Conservation (phyloP, 352 stramenopile species). For the Bremia lactucae region DNA sequence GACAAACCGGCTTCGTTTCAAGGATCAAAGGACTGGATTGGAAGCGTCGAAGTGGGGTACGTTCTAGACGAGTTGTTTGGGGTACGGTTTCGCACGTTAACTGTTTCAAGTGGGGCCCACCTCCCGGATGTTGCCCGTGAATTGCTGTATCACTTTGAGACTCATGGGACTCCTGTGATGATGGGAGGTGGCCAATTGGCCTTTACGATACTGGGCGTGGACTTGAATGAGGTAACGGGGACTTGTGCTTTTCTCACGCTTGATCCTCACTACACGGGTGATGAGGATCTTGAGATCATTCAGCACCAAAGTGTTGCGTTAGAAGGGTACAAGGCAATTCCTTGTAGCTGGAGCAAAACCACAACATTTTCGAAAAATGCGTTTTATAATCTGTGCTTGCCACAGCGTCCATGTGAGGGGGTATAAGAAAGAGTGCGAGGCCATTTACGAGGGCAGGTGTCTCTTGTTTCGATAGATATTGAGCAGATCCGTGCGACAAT, state of each 20-base stretch:
- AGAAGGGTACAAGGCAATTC: constrained; percentile 68
- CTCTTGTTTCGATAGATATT: too few species aligned
- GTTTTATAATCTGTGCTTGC: constrained; percentile 77
- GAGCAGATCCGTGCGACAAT: too few species aligned
- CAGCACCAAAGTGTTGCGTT: constrained; percentile 46
- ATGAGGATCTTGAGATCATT: constrained; percentile 54
- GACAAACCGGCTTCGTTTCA: constrained; percentile 69
- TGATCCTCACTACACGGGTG: constrained; percentile 72
- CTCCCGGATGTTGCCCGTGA: constrained; percentile 53
- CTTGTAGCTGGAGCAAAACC: constrained; percentile 58
- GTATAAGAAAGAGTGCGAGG: too few species aligned
- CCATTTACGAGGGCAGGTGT: too few species aligned
- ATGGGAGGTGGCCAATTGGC: constrained; percentile 73
- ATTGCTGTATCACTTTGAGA: constrained; percentile 65
- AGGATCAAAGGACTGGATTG: constrained; percentile 72
- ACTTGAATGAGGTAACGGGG: constrained; percentile 43
- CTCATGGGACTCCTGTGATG: constrained; percentile 78
- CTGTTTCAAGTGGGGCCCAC: constrained; percentile 39
- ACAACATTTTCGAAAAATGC: constrained; percentile 43
- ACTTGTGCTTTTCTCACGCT: constrained; percentile 72
- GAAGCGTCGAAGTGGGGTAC: constrained; percentile 75
- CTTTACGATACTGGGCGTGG: constrained; percentile 73
- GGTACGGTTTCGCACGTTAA: constrained; percentile 63
- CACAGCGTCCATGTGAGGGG: constrained; percentile 35
- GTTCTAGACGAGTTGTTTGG: constrained; percentile 68